These are phyloP conservation scores for Coriaria nepalensis DNA, from an alignment of 306 rosid genomes.

Conservation along the genomic window DNA sequence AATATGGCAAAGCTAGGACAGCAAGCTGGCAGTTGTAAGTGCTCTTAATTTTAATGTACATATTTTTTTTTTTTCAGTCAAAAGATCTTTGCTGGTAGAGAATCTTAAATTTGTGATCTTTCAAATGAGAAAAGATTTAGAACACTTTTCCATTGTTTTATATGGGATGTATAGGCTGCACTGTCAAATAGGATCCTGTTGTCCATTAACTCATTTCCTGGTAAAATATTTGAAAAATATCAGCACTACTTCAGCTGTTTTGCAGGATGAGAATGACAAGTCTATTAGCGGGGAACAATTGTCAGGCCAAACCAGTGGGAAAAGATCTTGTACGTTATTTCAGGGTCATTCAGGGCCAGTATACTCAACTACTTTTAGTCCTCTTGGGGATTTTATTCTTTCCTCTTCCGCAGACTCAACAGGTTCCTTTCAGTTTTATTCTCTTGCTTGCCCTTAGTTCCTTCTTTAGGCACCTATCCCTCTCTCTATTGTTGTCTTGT, in stretches of 20 bases:
- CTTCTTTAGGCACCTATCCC: not conserved
- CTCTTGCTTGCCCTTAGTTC: constrained; percentile 1
- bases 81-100: not conserved
- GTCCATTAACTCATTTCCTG: no score
- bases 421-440: constrained; percentile 7
- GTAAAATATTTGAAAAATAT: constrained; percentile 7
- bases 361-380: constrained; percentile 78
- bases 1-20: constrained; percentile 97
- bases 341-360: constrained; percentile 99
- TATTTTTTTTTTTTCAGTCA: not conserved
- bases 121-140: no score
- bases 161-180: no score
- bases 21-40: constrained; percentile 54
- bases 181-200: no score
- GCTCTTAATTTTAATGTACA: not conserved
- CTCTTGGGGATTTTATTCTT: constrained; percentile 74
- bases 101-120: no score
- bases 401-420: constrained; percentile 92
- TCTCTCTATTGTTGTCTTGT: constrained; percentile 11
- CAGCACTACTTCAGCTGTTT: constrained; percentile 44
- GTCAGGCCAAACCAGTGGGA: constrained; percentile 43
- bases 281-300: constrained; percentile 37
- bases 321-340: constrained; percentile 61
- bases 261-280: constrained; percentile 61
- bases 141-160: no score